Evolutionary conservation across 352 stramenopile species (phyloP), one percentile per base, ranked within the genome.

Genomic region (Phytophthora gonapodyides): DNA sequence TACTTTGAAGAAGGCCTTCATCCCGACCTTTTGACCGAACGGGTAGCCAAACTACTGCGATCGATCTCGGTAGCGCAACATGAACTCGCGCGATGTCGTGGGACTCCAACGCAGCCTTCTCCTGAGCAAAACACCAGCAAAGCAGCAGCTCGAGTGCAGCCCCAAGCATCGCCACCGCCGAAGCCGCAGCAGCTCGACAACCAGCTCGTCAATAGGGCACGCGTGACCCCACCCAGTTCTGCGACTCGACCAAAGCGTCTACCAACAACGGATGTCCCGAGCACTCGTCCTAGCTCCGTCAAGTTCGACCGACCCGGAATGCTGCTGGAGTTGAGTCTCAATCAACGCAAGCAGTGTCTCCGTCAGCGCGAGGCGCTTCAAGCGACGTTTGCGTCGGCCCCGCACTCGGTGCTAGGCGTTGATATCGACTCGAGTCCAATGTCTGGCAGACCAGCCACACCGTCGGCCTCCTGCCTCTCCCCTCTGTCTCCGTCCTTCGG

Each of bases 311-410:
- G 80, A 53, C 57, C 79, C 3, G 73, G 69, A 10, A 89, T 92
- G 69, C 49, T 92, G 47, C 43, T 92, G n/a, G 80, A 92, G 57
- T 67, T 92, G 16, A 78, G 64, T 61, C 60, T 92, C 4, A 85
- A 84, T 13, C 82, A 90, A 61, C 75, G 77, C 9, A 86, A 87
- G 35, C 77, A 86, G 45, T 90, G 82, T 41, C 52, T 81, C 9
- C 60, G 65, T 30, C 70, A 88, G 54, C 78, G 73, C 2, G 72
- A 86, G 38, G 59, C 71, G 30, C 67, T 89, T 3, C 58, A 71
- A 11, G 27, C 76, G 12, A 74, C 67, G 5, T 61, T 90, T 10
- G 65, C 66, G 4, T 76, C 60, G 12, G 55, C 57, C 19, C 73
- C 70, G 12, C 77, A 88, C 48, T 90, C 82, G 10, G 82, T 92